These are phyloP conservation scores for Cynara cardunculus DNA, from an alignment of 129 eudicot genomes.

Conservation along the genomic window DNA sequence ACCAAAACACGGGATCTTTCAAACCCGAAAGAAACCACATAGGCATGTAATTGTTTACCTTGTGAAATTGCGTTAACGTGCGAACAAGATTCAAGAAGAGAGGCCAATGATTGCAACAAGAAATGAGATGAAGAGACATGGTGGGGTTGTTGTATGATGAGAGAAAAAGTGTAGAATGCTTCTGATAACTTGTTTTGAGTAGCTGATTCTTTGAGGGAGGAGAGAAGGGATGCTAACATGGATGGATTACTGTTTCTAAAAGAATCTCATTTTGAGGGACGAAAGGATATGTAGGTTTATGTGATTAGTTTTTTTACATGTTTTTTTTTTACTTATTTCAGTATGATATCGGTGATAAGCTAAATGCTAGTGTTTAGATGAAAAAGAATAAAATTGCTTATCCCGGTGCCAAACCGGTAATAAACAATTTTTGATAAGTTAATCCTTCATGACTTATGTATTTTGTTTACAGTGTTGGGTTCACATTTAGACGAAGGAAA, in stretches of 20 bases:
- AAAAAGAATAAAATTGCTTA: no score
- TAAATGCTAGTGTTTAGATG: no score
- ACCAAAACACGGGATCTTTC: constrained; percentile 37
- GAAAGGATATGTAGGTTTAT: no score
- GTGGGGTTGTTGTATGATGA: constrained; percentile 26
- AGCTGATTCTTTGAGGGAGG: constrained; percentile 41
- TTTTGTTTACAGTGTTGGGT: no score
- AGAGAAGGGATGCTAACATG: constrained; percentile 41
- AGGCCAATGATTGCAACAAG: constrained; percentile 39
- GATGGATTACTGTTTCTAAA: background rate
- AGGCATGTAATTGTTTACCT: constrained; percentile 57
- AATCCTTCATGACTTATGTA: no score
- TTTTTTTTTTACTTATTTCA: no score
- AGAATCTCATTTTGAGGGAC: background rate
- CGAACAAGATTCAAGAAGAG: constrained; percentile 40
- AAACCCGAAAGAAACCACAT: constrained; percentile 37
- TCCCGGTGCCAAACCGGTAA: no score
- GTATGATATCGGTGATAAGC: no score
- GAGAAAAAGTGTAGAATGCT: constrained; percentile 41
- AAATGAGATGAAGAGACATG: constrained; percentile 19
- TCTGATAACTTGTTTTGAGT: constrained; percentile 35
- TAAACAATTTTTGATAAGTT: no score
- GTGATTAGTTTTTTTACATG: no score
- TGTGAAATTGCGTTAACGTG: constrained; percentile 33
- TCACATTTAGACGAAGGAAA: no score